Percentiles rank a stretch among this genome's conserved stretches.
Evolutionary conservation across 1,139 yeast genomes (phyloP).

Genomic region (Taphrina wiesneri): DNA sequence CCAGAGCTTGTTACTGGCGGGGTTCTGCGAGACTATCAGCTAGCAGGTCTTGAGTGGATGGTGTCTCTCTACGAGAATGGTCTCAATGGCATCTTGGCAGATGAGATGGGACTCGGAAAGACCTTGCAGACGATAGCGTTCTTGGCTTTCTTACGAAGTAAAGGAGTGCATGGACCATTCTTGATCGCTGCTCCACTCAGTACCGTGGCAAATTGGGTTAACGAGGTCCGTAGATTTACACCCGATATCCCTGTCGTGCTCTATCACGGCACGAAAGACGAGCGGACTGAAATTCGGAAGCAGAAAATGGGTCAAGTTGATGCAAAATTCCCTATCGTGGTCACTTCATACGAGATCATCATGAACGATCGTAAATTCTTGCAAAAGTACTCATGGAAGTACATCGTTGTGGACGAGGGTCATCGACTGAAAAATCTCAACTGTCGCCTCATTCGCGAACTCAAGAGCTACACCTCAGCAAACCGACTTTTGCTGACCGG

Average conservation of each 20-base stretch:
- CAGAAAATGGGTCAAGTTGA: conserved; percentile 44
- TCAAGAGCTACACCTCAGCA: conserved; percentile 60
- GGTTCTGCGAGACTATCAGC: conserved; percentile 73
- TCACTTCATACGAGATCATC: conserved; percentile 82
- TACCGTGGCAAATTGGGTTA: conserved; percentile 80
- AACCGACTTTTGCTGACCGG: conserved; percentile 83
- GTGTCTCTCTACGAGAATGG: conserved; percentile 88
- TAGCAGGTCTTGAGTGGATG: conserved; percentile 90
- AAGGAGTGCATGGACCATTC: conserved; percentile 81
- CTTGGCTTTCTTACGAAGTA: conserved; percentile 71
- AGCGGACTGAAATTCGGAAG: conserved; percentile 52
- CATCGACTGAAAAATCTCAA: conserved; percentile 84
- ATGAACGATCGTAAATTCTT: conserved; percentile 64
- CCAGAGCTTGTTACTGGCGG: conserved; percentile 71
- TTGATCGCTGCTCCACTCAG: conserved; percentile 84
- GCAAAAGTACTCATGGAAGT: conserved; percentile 66
- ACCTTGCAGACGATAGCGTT: conserved; percentile 84
- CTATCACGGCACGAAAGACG: conserved; percentile 66
- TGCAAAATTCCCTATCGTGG: conserved; percentile 53
- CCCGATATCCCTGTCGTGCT: conserved; percentile 65
- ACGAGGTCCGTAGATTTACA: conserved; percentile 70
- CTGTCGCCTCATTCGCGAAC: conserved; percentile 67
- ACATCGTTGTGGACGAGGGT: conserved; percentile 92
- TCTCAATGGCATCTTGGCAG: conserved; percentile 89
- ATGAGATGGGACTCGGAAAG: conserved; percentile 96